Evolutionary conservation across 2,329 filamentous ascomycete genomes (phyloP), one percentile per base, ranked within the genome.

Genomic region (Amauroascus niger): DNA sequence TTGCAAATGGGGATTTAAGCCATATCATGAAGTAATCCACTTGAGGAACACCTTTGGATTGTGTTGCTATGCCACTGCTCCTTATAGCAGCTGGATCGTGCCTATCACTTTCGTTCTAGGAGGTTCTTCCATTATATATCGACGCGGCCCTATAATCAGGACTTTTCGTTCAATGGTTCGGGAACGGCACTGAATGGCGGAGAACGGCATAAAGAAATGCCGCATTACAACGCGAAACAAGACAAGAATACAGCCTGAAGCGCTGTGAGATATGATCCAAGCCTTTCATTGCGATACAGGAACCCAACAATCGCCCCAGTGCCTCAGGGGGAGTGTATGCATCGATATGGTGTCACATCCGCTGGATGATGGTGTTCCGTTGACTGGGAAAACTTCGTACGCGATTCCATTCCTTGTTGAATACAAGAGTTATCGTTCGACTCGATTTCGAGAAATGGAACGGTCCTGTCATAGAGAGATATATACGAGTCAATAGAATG

Each of bases 321-420:
- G 26, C 16, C 13, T 28, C 22, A 24, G 16, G 8, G 26, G n/a
- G 18, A 18, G 16, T 9, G 47, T 40, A 9, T n/a, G 3, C n/a
- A 28, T 52, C 11, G 49, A 52, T 2, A 22, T 30, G 8, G 49
- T 52, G 16, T 45, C 49, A 52, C 37, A 52, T n/a, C 49, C 40
- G 26, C 49, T 52, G 13, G 37, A 20, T 5, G 14, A n/a, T 14
- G 49, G 4, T 28, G 20, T n/a, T 22, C 14, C 16, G 13, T 32
- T 13, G 18, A 11, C 18, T 7, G 26, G 26, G 44, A 32, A 3
- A 46, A 20, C 28, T 32, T 46, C 6, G 44, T 30, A 20, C 44
- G 26, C 24, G 22, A n/a, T 14, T 18, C 30, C 44, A 46, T 46
- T 20, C 6, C 28, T 18, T 46, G 2, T 11, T 20, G 44, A 8